Evolutionary conservation across 108 stramenopile species (phyloP).

Genomic region (Aureococcus anophagefferens): DNA sequence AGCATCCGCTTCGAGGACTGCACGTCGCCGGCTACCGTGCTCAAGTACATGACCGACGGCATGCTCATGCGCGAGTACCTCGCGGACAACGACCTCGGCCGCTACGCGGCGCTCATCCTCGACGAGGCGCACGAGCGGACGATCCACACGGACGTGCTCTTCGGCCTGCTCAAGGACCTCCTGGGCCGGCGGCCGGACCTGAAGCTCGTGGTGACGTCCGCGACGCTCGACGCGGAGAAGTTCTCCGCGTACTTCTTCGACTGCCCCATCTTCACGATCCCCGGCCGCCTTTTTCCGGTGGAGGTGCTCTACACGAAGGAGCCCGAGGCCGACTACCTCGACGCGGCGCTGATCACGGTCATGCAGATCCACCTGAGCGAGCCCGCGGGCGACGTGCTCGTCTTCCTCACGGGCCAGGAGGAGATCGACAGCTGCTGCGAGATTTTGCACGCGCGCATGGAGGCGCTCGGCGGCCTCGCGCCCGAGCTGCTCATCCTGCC

Average conservation of each 20-base stretch:
- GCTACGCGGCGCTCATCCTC: slow-evolving; percentile 77
- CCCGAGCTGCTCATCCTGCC: slow-evolving; percentile 94
- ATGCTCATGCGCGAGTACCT: slow-evolving; percentile 86
- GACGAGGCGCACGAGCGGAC: slow-evolving; percentile 99
- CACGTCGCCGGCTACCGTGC: slow-evolving; percentile 75
- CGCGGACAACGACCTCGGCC: slow-evolving; percentile 69
- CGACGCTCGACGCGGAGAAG: slow-evolving; percentile 95
- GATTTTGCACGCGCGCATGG: slow-evolving; percentile 87
- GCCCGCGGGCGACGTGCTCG: slow-evolving; percentile 89
- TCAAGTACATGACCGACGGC: slow-evolving; percentile 99
- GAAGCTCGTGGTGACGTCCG: slow-evolving; percentile 86
- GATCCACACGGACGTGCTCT: slow-evolving; percentile 93
- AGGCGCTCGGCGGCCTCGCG: slow-evolving; percentile 84
- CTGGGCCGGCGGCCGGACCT: slow-evolving; percentile 74
- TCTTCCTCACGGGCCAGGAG: slow-evolving; percentile 96
- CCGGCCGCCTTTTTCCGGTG: slow-evolving; percentile 91
- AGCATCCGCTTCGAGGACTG: slow-evolving; percentile 97
- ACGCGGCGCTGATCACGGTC: slow-evolving; percentile 86
- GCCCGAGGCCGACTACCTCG: slow-evolving; percentile 90
- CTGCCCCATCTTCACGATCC: slow-evolving; percentile 93
- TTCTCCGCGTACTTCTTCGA: slow-evolving; percentile 90
- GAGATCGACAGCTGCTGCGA: slow-evolving; percentile 98
- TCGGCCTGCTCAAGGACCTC: slow-evolving; percentile 89
- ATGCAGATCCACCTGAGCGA: slow-evolving; percentile 97
- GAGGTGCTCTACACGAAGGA: slow-evolving; percentile 95